A percentile compares a stretch with the other conserved stretches of the same genome.
Conservation (phyloP, 306 rosid genomes). For the Cucurbita argyrosperma region DNA sequence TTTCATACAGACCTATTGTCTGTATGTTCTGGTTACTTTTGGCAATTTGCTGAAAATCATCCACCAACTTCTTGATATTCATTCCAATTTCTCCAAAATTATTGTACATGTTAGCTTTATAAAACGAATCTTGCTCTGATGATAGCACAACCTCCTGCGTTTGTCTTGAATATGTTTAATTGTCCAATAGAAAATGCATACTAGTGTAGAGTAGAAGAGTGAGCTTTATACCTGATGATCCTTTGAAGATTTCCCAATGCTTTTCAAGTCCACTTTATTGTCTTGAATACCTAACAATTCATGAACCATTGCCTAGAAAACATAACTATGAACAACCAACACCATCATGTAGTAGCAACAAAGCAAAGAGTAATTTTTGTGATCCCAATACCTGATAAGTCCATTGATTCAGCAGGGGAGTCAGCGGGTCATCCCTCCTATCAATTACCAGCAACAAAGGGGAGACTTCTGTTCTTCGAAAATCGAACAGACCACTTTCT, state of each 20-base stretch:
- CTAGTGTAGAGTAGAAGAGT: constrained; percentile 3
- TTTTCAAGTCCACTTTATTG: constrained; percentile 78
- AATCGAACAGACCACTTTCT: constrained; percentile 88
- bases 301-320: constrained; percentile 85
- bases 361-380: background rate
- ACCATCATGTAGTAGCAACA: background rate
- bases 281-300: constrained; percentile 91
- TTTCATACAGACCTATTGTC: constrained; percentile 97
- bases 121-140: constrained; percentile 82
- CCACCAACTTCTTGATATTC: constrained; percentile 88
- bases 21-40: constrained; percentile 87
- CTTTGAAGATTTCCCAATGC: constrained; percentile 50
- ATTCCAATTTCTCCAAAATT: constrained; percentile 96
- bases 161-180: background rate
- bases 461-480: constrained; percentile 76
- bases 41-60: constrained; percentile 82
- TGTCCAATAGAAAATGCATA: background rate
- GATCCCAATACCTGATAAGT: constrained; percentile 68
- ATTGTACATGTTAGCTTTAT: constrained; percentile 80
- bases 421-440: constrained; percentile 94
- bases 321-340: constrained; percentile 6
- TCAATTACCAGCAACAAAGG: constrained; percentile 86
- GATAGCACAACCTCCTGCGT: constrained; percentile 86
- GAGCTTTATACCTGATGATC: constrained; percentile 74
- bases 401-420: constrained; percentile 87